A percentile compares a stretch with the other conserved stretches of the same genome.
phyloP scores from a whole-genome alignment of 495 filamentous ascomycete genomes.

The Xylaria venustula region DNA sequence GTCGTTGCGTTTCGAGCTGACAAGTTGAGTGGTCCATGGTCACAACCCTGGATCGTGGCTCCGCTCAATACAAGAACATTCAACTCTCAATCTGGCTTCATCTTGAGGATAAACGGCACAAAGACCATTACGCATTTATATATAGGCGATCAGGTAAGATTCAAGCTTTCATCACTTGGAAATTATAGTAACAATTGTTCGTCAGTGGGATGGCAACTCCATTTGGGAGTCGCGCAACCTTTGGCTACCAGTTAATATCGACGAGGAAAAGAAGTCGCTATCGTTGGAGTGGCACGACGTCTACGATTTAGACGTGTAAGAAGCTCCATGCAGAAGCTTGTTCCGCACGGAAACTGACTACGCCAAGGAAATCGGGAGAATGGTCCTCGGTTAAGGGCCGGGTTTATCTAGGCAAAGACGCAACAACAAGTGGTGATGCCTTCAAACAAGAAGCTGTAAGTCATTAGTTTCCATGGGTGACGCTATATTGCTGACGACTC shows the following conservation, averaged over 20 bases:
- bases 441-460: conserved; percentile 48
- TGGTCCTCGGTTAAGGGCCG: conserved; percentile 41
- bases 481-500: not conserved
- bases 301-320: conserved; percentile 43
- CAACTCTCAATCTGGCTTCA: conserved; percentile 54
- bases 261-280: conserved; percentile 36
- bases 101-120: conserved; percentile 41
- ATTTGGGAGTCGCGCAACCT: conserved; percentile 53
- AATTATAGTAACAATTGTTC: not conserved
- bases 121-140: conserved; percentile 52
- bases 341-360: not conserved
- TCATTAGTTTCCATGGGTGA: not conserved
- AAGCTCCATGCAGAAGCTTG: not conserved
- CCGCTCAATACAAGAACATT: conserved; percentile 49
- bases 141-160: conserved; percentile 39
- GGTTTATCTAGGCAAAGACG: conserved; percentile 39
- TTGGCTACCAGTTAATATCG: conserved; percentile 49
- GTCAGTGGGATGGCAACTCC: conserved; percentile 49
- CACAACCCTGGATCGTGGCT: conserved; percentile 47
- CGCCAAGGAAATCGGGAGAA: conserved; percentile 42
- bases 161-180: not conserved
- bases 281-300: conserved; percentile 42
- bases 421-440: conserved; percentile 38
- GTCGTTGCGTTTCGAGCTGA: conserved; percentile 48
- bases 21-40: conserved; percentile 50